A percentile compares a stretch with the other conserved stretches of the same genome.
These are phyloP conservation scores for Centrapalus pauciflorus DNA, from an alignment of 129 eudicot genomes.

Conservation along the genomic window DNA sequence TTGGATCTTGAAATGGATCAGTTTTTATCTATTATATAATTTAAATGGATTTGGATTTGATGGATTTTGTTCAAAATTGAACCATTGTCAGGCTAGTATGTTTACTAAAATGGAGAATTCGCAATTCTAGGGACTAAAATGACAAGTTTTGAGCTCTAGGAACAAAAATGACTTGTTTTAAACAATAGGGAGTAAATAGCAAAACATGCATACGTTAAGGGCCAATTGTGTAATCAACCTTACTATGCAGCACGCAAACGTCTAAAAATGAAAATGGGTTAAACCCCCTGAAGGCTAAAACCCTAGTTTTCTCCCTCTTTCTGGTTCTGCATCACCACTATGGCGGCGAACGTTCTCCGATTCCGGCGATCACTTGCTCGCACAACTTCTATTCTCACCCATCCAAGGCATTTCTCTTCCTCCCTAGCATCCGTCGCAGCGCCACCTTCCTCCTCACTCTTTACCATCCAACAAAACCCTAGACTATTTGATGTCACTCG, in stretches of 20 bases:
- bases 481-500: background rate
- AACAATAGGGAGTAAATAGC: background rate
- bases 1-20: too few species aligned
- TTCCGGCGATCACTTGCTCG: slow-evolving; percentile 62
- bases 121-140: background rate
- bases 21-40: too few species aligned
- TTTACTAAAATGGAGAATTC: too few species aligned
- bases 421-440: slow-evolving; percentile 16
- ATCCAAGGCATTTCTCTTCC: slow-evolving; percentile 10
- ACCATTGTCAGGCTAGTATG: too few species aligned
- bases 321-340: slow-evolving; percentile 18
- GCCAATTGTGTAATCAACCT: background rate
- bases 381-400: slow-evolving; percentile 36
- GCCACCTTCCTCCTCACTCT: slow-evolving; percentile 2
- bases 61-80: too few species aligned
- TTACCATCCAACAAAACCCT: slow-evolving; percentile 27
- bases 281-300: slow-evolving; percentile 30
- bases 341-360: slow-evolving; percentile 48
- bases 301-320: slow-evolving; percentile 20
- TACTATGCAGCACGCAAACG: background rate
- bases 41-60: too few species aligned
- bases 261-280: slow-evolving; percentile 9
- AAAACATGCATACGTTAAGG: background rate
- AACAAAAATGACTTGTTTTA: background rate
- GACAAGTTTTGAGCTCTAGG: background rate